phyloP scores from a whole-genome alignment of 768 basidiomycete species.

The Russula olivacea region DNA sequence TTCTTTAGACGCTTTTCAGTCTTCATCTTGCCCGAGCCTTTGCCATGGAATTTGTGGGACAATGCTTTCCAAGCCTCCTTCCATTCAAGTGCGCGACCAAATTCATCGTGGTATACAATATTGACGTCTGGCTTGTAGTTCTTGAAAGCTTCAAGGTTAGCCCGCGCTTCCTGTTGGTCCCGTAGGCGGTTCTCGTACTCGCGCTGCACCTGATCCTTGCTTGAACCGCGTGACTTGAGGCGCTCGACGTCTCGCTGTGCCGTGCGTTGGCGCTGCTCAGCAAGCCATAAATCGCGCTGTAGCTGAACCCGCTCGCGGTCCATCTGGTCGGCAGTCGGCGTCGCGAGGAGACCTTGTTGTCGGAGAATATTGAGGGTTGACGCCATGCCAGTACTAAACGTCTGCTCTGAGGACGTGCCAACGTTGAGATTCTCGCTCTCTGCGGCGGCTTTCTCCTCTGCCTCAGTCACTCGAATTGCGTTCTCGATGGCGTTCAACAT shows the following conservation, averaged over 20 bases:
- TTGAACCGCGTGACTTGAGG: conserved; percentile 66
- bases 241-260: conserved; percentile 78
- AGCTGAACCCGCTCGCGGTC: conserved; percentile 80
- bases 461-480: conserved; percentile 56
- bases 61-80: conserved; percentile 99
- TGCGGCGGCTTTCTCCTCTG: conserved; percentile 40
- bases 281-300: conserved; percentile 86
- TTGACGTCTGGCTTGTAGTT: conserved; percentile 96
- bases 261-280: conserved; percentile 70
- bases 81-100: conserved; percentile 77
- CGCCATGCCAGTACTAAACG: conserved; percentile 78
- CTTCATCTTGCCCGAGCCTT: conserved; percentile 95
- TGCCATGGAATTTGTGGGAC: conserved; percentile 97
- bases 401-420: conserved; percentile 73
- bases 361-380: conserved; percentile 84
- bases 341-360: conserved; percentile 82
- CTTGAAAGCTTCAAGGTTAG: conserved; percentile 77
- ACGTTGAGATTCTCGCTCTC: conserved; percentile 37
- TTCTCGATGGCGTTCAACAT: conserved; percentile 77
- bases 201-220: conserved; percentile 87
- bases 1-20: conserved; percentile 94
- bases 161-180: conserved; percentile 86
- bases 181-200: conserved; percentile 92
- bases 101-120: conserved; percentile 95
- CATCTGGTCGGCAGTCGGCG: conserved; percentile 52